These are phyloP conservation scores for Trichosporon sp. DNA, from an alignment of 1,284 basidiomycete species.

Conservation along the genomic window DNA sequence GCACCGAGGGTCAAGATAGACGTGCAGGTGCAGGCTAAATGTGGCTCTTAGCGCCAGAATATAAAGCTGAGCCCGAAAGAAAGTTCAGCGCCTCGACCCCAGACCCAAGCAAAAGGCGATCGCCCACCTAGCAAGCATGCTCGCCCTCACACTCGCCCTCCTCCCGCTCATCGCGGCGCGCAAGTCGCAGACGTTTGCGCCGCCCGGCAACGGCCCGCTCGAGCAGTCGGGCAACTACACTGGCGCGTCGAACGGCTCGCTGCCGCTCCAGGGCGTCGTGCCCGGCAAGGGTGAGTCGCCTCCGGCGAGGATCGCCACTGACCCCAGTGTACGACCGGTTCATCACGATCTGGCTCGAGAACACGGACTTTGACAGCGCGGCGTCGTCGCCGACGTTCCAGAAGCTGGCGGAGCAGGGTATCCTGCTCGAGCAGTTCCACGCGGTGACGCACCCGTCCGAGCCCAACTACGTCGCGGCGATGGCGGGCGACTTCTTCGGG, in stretches of 20 bases:
- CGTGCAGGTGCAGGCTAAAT: background rate
- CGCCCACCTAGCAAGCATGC: background rate
- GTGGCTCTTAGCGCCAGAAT: background rate
- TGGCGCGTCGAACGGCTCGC: conserved; percentile 51
- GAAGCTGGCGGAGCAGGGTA: conserved; percentile 55
- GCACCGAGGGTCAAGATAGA: background rate
- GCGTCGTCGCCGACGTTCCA: conserved; percentile 52
- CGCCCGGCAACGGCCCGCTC: conserved; percentile 49
- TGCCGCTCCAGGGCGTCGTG: conserved; percentile 47
- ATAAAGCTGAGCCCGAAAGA: background rate
- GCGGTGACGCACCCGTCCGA: conserved; percentile 55
- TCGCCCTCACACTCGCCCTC: background rate
- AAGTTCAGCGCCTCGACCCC: background rate
- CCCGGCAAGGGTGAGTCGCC: conserved; percentile 39
- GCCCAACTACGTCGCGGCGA: conserved; percentile 24
- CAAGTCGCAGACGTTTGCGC: conserved; percentile 48
- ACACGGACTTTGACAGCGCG: conserved; percentile 55
- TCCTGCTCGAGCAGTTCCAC: conserved; percentile 57
- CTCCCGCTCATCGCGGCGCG: conserved; percentile 16
- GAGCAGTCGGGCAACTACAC: conserved; percentile 45
- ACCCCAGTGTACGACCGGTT: conserved; percentile 55
- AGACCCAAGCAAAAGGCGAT: background rate
- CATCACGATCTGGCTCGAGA: conserved; percentile 50
- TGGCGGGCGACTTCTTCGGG: conserved; percentile 61
- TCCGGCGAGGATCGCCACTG: no score